These are phyloP conservation scores for Pulchroboletus neoregius DNA, from an alignment of 1,284 basidiomycete species.

Conservation along the genomic window DNA sequence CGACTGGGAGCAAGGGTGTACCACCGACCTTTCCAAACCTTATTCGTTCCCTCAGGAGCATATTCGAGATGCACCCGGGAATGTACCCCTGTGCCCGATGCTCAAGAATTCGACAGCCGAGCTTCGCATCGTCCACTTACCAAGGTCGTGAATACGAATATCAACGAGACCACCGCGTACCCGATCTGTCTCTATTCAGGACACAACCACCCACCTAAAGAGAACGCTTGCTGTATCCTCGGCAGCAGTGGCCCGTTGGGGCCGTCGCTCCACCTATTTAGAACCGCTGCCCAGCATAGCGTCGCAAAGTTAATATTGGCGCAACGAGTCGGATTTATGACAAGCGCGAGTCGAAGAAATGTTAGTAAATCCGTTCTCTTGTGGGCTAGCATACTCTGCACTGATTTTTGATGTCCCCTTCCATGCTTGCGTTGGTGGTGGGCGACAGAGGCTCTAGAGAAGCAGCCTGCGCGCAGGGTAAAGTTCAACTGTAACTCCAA, in stretches of 20 bases:
- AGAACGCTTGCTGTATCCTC: conserved; percentile 13
- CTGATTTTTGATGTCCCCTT: neutral
- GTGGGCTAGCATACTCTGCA: neutral
- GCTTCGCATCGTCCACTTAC: conserved; percentile 8
- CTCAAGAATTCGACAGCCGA: neutral
- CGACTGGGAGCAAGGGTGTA: neutral
- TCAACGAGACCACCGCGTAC: conserved; percentile 19
- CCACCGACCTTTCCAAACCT: conserved; percentile 22
- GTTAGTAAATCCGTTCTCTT: neutral
- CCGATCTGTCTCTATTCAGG: conserved; percentile 12
- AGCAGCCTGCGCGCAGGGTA: neutral
- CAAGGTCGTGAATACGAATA: conserved; percentile 24
- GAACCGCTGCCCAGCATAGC: conserved; percentile 17
- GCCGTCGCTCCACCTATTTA: conserved; percentile 24
- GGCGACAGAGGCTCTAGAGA: neutral
- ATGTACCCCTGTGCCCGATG: conserved; percentile 18
- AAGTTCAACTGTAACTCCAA: neutral
- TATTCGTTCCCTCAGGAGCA: conserved; percentile 12
- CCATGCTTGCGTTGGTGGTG: neutral
- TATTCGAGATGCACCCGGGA: conserved; percentile 17
- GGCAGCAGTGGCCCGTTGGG: conserved; percentile 23
- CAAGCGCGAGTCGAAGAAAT: neutral
- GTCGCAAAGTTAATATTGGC: conserved; percentile 19
- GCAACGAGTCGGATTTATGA: neutral
- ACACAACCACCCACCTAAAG: neutral